phyloP scores from a whole-genome alignment of 2,329 filamentous ascomycete species.

The Ophiostoma piceae region DNA sequence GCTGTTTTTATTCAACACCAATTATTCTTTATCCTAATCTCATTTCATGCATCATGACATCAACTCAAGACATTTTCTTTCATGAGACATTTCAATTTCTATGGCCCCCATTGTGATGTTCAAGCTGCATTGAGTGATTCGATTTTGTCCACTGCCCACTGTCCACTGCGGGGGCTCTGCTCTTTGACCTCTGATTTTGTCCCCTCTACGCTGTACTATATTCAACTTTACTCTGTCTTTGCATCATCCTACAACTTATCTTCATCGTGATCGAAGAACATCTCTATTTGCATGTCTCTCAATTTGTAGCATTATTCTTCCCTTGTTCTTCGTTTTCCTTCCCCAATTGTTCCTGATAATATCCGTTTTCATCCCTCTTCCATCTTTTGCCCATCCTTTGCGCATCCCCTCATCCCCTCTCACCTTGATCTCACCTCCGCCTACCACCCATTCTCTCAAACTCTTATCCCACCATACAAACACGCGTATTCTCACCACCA shows the following conservation, averaged over 20 bases:
- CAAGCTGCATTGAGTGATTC: background rate
- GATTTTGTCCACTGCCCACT: background rate
- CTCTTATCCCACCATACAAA: background rate
- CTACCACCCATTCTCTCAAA: background rate
- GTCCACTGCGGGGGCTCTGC: background rate
- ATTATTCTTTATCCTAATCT: background rate
- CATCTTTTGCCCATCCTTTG: background rate
- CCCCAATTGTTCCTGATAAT: background rate
- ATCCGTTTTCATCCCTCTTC: slow-evolving; percentile 1
- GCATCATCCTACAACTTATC: background rate
- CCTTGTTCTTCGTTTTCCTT: background rate
- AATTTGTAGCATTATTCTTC: background rate
- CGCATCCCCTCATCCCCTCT: background rate
- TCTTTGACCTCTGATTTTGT: no score
- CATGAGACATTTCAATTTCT: background rate
- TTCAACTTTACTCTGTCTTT: background rate
- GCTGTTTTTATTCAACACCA: no score
- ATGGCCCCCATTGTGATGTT: background rate
- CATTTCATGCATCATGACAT: slow-evolving; percentile 4
- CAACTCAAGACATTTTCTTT: slow-evolving; percentile 7
- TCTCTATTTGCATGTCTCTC: slow-evolving; percentile 13
- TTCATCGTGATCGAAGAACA: background rate
- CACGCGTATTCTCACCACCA: background rate
- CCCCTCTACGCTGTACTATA: background rate
- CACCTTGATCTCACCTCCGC: background rate